Percentiles rank a stretch among this genome's conserved stretches.
Evolutionary conservation across 345 rosid species (phyloP).

Genomic region (Ricinus communis): DNA sequence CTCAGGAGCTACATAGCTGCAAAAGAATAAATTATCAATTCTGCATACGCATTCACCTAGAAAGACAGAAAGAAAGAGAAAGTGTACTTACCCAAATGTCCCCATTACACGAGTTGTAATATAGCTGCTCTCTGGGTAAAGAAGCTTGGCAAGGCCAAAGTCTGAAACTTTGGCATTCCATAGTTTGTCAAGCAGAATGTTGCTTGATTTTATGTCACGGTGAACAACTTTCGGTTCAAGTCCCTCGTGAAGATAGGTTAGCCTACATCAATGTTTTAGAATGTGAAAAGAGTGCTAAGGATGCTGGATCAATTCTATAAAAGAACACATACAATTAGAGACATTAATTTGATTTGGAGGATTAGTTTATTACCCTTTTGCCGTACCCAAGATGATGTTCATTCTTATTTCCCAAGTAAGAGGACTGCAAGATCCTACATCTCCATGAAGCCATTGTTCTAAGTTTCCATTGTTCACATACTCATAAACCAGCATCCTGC

Average conservation of each 20-base stretch:
- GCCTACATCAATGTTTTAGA: slow-evolving; percentile 35
- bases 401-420: slow-evolving; percentile 37
- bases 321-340: background rate
- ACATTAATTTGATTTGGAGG: background rate
- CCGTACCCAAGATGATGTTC: slow-evolving; percentile 51
- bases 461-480: slow-evolving; percentile 65
- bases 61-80: background rate
- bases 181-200: slow-evolving; percentile 81
- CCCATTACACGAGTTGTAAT: slow-evolving; percentile 97
- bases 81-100: slow-evolving; percentile 74
- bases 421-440: slow-evolving; percentile 33
- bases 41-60: background rate
- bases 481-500: slow-evolving; percentile 89
- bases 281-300: background rate
- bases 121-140: slow-evolving; percentile 68
- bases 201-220: slow-evolving; percentile 86
- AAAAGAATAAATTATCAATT: slow-evolving; percentile 11
- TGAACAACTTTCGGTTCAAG: slow-evolving; percentile 96
- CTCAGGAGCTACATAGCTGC: slow-evolving; percentile 92
- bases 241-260: slow-evolving; percentile 89
- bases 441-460: slow-evolving; percentile 38
- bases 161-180: slow-evolving; percentile 96
- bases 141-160: slow-evolving; percentile 91
- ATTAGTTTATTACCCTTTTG: slow-evolving; percentile 72
- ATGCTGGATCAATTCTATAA: background rate